Percentiles rank a stretch among this genome's conserved stretches.
Conservation (phyloP, 805 yeast genomes). For the Scheffersomyces ergatensis region DNA sequence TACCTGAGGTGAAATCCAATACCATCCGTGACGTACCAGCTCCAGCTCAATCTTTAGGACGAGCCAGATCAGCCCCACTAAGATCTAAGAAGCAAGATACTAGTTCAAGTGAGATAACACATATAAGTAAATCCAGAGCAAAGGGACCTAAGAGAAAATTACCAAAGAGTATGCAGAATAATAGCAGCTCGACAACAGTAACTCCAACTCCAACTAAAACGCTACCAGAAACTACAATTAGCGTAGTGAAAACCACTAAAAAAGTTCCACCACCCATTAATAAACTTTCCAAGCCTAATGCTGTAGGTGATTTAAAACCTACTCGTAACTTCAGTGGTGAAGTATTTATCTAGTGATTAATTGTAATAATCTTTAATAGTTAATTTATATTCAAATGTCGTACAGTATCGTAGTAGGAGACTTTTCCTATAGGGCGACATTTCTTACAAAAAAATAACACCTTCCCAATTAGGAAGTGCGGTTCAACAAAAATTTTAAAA, state of each 20-base stretch:
- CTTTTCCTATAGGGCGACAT: background rate
- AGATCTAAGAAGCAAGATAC: conserved; percentile 9
- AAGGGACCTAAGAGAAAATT: conserved; percentile 52
- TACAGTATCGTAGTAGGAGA: too few species aligned
- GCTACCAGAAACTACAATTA: background rate
- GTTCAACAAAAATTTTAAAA: too few species aligned
- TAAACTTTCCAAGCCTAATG: conserved; percentile 18
- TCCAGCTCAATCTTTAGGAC: conserved; percentile 4
- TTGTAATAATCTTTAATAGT: too few species aligned
- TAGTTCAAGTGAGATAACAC: conserved; percentile 29
- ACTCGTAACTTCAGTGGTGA: conserved; percentile 28
- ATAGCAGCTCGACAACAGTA: background rate
- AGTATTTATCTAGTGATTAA: conserved; percentile 18
- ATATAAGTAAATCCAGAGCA: conserved; percentile 46
- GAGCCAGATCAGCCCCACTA: conserved; percentile 13
- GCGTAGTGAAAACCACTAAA: background rate
- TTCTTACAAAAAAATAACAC: background rate
- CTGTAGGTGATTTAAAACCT: conserved; percentile 20
- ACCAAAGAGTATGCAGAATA: conserved; percentile 25
- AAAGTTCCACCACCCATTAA: conserved; percentile 20
- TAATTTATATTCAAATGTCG: too few species aligned
- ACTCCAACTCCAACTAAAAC: background rate
- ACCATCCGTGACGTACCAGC: conserved; percentile 6
- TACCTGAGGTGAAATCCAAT: background rate
- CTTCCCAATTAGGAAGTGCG: background rate